phyloP scores from a whole-genome alignment of 306 rosid species.

The Carpinus fangiana region DNA sequence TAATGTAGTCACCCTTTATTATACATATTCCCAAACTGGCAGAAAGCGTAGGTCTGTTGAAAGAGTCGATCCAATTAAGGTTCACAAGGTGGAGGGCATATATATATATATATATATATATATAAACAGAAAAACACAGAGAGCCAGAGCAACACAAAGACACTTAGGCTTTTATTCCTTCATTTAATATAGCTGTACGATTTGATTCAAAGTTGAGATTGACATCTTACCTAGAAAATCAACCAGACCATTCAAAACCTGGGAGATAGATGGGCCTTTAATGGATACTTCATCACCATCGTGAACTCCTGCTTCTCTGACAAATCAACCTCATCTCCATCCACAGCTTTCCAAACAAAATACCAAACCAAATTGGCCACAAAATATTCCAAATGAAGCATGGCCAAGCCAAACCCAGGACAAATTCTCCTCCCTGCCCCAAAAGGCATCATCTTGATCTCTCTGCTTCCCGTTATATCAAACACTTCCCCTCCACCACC shows the following conservation, averaged over 20 bases:
- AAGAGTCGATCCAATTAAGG: too few species aligned
- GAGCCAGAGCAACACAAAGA: too few species aligned
- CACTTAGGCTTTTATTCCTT: too few species aligned
- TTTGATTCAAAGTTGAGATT: too few species aligned
- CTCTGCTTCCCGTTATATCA: conserved; percentile 21
- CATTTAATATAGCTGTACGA: too few species aligned
- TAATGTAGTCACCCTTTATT: too few species aligned
- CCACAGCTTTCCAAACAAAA: conserved; percentile 14
- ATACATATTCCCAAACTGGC: too few species aligned
- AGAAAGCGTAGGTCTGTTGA: too few species aligned
- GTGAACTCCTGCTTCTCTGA: conserved; percentile 36
- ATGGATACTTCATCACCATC: conserved; percentile 9
- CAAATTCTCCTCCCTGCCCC: conserved; percentile 7
- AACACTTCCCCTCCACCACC: conserved; percentile 14
- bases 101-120: too few species aligned
- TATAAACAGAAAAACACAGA: too few species aligned
- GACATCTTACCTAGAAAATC: too few species aligned
- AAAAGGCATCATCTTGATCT: conserved; percentile 6
- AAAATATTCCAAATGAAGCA: conserved; percentile 2
- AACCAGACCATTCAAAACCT: conserved; percentile 14
- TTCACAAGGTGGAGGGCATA: too few species aligned
- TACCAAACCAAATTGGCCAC: conserved; percentile 19
- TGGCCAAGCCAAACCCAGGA: background rate
- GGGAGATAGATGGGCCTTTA: conserved; percentile 33
- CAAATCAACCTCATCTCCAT: conserved; percentile 32